Conservation (phyloP, 2,329 filamentous ascomycete species). For the Diaporthe citriasiana region DNA sequence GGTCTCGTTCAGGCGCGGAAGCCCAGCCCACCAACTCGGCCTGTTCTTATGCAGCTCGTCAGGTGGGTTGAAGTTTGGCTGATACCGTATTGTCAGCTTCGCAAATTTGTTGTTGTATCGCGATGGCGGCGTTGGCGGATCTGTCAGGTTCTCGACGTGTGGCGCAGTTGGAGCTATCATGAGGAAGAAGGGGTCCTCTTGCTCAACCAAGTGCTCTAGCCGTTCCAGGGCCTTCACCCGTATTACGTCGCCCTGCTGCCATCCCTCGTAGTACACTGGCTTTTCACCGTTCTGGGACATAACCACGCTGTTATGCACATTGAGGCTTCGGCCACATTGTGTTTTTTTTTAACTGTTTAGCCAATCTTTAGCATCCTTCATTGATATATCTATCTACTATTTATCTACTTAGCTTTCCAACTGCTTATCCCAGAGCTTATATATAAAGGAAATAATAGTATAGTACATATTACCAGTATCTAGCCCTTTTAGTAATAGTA, state of each 20-base stretch:
- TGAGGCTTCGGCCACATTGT: too few relatives aligned
- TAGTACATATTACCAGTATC: too few relatives aligned
- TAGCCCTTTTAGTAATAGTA: too few relatives aligned
- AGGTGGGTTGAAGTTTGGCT: conserved; percentile 75
- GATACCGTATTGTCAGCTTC: conserved; percentile 70
- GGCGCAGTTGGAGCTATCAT: conserved; percentile 76
- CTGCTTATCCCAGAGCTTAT: too few relatives aligned
- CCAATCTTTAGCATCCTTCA: too few relatives aligned
- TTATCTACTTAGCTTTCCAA: too few relatives aligned
- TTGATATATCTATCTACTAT: too few relatives aligned
- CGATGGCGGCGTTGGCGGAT: conserved; percentile 68
- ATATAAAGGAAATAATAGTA: too few relatives aligned
- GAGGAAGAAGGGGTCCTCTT: conserved; percentile 73
- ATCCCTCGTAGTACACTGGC: not conserved
- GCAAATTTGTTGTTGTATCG: conserved; percentile 74
- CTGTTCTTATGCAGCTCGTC: conserved; percentile 43
- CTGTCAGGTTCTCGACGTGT: conserved; percentile 66
- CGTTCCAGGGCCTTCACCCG: not conserved
- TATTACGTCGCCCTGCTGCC: not conserved
- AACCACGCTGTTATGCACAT: not conserved
- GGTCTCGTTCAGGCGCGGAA: conserved; percentile 10
- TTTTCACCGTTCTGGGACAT: not conserved
- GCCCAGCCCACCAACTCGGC: not conserved
- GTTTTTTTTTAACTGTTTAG: too few relatives aligned
- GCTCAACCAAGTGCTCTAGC: not conserved